phyloP scores from a whole-genome alignment of 2,329 filamentous ascomycete species.

The Chaetomium strumarium region DNA sequence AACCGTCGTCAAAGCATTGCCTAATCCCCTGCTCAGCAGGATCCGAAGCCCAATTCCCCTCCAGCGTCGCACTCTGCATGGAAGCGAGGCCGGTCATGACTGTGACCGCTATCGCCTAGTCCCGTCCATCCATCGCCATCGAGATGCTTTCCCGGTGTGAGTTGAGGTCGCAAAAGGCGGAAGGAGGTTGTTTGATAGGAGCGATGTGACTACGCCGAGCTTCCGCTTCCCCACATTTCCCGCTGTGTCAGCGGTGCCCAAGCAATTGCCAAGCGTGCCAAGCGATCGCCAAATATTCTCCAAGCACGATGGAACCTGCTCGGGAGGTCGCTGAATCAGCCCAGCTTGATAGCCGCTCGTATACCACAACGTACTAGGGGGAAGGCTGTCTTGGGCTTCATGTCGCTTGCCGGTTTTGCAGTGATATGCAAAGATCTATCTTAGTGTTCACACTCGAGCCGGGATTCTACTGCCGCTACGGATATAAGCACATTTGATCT shows the following conservation, averaged over 20 bases:
- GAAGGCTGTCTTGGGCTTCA: neutral
- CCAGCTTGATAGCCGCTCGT: neutral
- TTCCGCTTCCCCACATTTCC: neutral
- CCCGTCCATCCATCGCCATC: too few species aligned
- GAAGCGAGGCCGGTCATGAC: neutral
- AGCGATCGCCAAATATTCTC: neutral
- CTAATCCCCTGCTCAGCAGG: slow-evolving; percentile 4
- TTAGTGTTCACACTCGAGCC: too few species aligned
- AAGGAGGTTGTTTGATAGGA: neutral
- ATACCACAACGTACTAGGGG: neutral
- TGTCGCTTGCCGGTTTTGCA: too few species aligned
- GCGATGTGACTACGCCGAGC: slow-evolving; percentile 3
- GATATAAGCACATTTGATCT: too few species aligned
- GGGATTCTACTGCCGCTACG: too few species aligned
- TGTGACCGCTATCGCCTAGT: neutral
- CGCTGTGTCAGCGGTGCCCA: slow-evolving; percentile 2
- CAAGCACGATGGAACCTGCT: slow-evolving; percentile 1
- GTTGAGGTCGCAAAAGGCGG: neutral
- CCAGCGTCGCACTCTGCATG: neutral
- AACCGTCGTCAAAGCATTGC: slow-evolving; percentile 2
- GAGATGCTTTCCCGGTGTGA: too few species aligned
- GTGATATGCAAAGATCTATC: too few species aligned
- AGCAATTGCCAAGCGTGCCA: neutral
- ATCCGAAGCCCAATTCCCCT: neutral
- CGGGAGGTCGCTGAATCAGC: slow-evolving; percentile 11